A percentile compares a stretch with the other conserved stretches of the same genome.
phyloP scores from a whole-genome alignment of 192 early-diverging fungal genomes.

The Geranomyces variabilis region DNA sequence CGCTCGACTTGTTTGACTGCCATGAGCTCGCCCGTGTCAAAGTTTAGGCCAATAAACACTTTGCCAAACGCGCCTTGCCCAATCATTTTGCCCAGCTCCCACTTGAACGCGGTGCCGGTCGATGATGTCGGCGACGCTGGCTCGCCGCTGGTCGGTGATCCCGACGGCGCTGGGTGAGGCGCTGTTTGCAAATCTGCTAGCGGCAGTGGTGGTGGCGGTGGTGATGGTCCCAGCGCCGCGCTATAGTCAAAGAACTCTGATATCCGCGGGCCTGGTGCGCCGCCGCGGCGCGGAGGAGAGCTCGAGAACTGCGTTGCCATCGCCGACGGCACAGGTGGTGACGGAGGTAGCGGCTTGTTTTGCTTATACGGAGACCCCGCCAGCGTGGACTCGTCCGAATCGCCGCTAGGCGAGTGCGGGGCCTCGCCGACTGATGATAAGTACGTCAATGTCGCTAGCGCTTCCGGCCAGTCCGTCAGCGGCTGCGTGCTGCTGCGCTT shows the following conservation, averaged over 20 bases:
- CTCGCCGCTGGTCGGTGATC: not conserved
- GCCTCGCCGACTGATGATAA: not conserved
- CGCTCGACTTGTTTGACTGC: constrained; percentile 91
- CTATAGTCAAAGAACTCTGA: constrained; percentile 2
- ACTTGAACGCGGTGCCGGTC: constrained; percentile 54
- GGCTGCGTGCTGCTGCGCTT: constrained; percentile 9
- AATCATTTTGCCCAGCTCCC: constrained; percentile 89
- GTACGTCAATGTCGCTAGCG: constrained; percentile 1
- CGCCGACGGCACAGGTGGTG: not conserved
- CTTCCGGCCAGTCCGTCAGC: not conserved
- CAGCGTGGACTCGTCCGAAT: not conserved
- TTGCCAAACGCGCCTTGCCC: constrained; percentile 96
- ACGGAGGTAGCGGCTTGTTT: constrained; percentile 1
- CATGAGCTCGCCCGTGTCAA: constrained; percentile 88
- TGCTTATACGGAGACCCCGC: not conserved
- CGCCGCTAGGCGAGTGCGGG: not conserved
- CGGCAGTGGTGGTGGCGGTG: constrained; percentile 12
- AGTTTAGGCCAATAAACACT: constrained; percentile 90
- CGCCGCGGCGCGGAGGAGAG: not conserved
- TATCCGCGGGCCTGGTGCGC: not conserved
- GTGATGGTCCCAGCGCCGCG: not conserved
- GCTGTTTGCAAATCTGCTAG: not conserved
- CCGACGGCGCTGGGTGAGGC: not conserved
- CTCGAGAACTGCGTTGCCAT: not conserved
- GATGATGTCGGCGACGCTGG: constrained; percentile 5